Evolutionary conservation across 164 flowering plant genomes (phyloP), one percentile per base, ranked within the genome.

Genomic region (Magnolia changhungtana): DNA sequence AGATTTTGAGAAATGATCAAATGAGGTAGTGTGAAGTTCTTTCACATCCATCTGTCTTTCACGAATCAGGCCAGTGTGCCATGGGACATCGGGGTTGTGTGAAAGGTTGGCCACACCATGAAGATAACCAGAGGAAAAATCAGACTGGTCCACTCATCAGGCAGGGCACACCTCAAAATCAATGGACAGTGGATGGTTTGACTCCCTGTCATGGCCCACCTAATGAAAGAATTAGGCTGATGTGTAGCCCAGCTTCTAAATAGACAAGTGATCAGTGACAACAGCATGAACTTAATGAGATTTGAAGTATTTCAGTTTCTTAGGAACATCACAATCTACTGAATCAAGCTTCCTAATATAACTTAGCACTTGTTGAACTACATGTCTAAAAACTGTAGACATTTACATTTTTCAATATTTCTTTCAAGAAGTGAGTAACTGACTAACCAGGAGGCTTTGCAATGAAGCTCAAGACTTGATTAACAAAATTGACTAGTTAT

Each of bases 381-480:
- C 72, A 49, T 45, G 55, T 69, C 70, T 13, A 13, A 67, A 4
- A 67, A 67, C 11, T 13, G 70, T 45, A 67, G 70, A 67, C 19
- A 67, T 67, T 67, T 14, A 31, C 2, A 67, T 13, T 8, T 24
- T 3, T 9, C 14, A 24, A 18, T 13, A 72, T 21, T 64, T 16
- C 45, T 63, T 45, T 24, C 2, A 50, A 7, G 52, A 21, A 37
- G 20, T 24, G 75, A 7, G 58, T 61, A 59, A 29, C n/a, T 69
- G 18, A 80, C 85, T 73, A 67, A 92, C 97, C 97, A 88, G 86
- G 63, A 78, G 93, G 93, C 82, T 93, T 95, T 8, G 92, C 94
- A 68, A 95, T 85, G 81, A 95, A 95, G 86, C 90, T 90, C 87
- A 95, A 83, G 65, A 95, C 98, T 71, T 97, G 87, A 79, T 95